Evolutionary conservation across 2,329 filamentous ascomycete species (phyloP), one percentile per base, ranked within the genome.

Genomic region (Botryosphaeria dothidea): DNA sequence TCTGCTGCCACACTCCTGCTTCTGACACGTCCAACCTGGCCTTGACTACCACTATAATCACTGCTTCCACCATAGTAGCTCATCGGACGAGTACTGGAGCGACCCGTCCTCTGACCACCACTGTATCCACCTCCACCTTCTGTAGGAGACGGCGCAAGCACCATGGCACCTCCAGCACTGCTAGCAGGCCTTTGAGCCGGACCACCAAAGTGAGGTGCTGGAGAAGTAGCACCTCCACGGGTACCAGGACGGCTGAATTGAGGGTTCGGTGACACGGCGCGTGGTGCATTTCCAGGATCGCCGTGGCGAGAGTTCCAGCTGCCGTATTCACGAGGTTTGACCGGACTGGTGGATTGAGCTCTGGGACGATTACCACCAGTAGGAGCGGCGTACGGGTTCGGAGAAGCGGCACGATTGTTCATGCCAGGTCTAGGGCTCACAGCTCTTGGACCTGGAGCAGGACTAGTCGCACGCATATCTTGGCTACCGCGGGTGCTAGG

Each of bases 1-100:
- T 64, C 48, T 91, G 92, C 71, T 93, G 91, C 92, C 66, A 95
- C 84, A 72, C 93, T 97, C 83, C 94, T 92, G 77, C 93, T 97
- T 69, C 86, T 77, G n/a, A 82, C 83, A 46, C 71, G 68, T 80
- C 76, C 75, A 79, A 71, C 66, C 74, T 67, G 78, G 70, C 63
- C 75, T 71, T 38, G 67, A 62, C 61, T 69, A 36, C 63, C 68
- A 31, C 68, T 70, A 25, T 65, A 69, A 41, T 67, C 71, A 52
- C 69, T 77, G 67, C 71, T 75, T 49, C 65, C 74, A 69, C 73
- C 73, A 65, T 81, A 82, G 71, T 82, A 82, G 29, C 80, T 82
- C 58, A 78, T 77, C 0, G 81, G 81, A 49, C 81, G 70, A 15
- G 62, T 52, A 2, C 54, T 65, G 19, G 66, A 60, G 23, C 72